These are phyloP conservation scores for Penicillium sp. DNA, from an alignment of 2,329 filamentous ascomycete genomes.

Conservation along the genomic window DNA sequence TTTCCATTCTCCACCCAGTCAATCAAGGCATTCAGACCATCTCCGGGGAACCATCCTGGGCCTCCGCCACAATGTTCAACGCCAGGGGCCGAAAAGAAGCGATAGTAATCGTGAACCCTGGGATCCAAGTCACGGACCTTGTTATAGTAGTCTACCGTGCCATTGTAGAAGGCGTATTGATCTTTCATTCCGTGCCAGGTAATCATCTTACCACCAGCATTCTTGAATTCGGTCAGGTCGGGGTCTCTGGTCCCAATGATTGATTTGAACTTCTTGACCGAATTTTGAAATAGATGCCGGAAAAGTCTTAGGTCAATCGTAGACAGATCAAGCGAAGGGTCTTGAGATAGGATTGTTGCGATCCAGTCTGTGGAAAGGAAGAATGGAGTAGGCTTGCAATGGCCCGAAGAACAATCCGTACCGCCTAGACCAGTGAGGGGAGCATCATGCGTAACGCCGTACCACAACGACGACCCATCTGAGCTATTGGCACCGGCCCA, in stretches of 20 bases:
- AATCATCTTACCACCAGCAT: constrained; percentile 45
- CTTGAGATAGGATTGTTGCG: constrained; percentile 33
- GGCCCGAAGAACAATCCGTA: constrained; percentile 27
- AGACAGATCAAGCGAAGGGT: constrained; percentile 32
- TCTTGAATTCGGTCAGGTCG: constrained; percentile 40
- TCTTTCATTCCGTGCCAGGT: constrained; percentile 47
- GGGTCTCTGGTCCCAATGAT: constrained; percentile 42
- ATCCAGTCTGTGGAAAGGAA: constrained; percentile 37
- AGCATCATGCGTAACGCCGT: constrained; percentile 31
- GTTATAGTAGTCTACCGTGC: constrained; percentile 41
- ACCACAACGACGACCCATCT: constrained; percentile 33
- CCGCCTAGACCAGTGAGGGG: constrained; percentile 28
- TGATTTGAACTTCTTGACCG: constrained; percentile 31
- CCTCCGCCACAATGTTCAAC: constrained; percentile 40
- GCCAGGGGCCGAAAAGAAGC: constrained; percentile 43
- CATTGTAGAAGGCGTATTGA: constrained; percentile 39
- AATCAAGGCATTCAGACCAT: constrained; percentile 13
- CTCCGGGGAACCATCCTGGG: constrained; percentile 15
- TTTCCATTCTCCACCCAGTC: constrained; percentile 22
- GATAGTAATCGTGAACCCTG: constrained; percentile 35
- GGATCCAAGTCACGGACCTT: constrained; percentile 30
- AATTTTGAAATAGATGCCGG: constrained; percentile 25
- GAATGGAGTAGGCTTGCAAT: constrained; percentile 30
- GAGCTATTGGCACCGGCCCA: constrained; percentile 35
- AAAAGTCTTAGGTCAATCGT: constrained; percentile 33